A percentile compares a stretch with the other conserved stretches of the same genome.
phyloP scores from a whole-genome alignment of 2,329 filamentous ascomycete species.

The Lachnellula occidentalis region DNA sequence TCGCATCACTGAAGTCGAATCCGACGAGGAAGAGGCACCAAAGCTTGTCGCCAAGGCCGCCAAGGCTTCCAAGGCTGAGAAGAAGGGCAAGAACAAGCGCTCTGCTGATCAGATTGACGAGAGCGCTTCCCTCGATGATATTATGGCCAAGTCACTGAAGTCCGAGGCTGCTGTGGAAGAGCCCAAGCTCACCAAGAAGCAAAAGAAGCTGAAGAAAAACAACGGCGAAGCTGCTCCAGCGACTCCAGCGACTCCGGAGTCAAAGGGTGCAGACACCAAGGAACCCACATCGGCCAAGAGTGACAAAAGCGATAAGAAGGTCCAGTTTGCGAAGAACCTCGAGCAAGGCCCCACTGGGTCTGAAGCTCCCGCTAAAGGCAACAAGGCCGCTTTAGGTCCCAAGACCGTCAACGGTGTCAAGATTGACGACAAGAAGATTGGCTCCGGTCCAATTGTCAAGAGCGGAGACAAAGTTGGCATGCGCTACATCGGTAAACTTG shows the following conservation, averaged over 20 bases:
- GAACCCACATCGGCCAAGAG: slow-evolving; percentile 39
- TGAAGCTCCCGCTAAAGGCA: slow-evolving; percentile 15
- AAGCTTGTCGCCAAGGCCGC: slow-evolving; percentile 49
- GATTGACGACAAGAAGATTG: slow-evolving; percentile 91
- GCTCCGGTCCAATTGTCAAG: slow-evolving; percentile 80
- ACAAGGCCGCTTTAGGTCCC: slow-evolving; percentile 55
- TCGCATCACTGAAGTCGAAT: slow-evolving; percentile 76
- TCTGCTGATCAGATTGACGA: slow-evolving; percentile 65
- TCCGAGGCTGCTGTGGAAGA: slow-evolving; percentile 51
- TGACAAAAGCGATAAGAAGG: slow-evolving; percentile 78
- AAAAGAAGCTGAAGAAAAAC: slow-evolving; percentile 99
- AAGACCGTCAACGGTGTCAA: slow-evolving; percentile 85
- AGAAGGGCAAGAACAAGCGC: slow-evolving; percentile 90
- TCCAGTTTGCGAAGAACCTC: slow-evolving; percentile 98
- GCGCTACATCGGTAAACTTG: slow-evolving; percentile 96
- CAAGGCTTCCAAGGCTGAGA: slow-evolving; percentile 31
- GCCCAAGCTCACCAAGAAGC: slow-evolving; percentile 85
- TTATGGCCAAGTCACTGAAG: slow-evolving; percentile 71
- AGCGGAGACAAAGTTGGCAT: slow-evolving; percentile 85
- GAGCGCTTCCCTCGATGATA: slow-evolving; percentile 66
- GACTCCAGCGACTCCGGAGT: slow-evolving; percentile 48
- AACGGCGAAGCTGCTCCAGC: slow-evolving; percentile 75
- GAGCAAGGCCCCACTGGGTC: slow-evolving; percentile 90
- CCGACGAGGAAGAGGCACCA: slow-evolving; percentile 69
- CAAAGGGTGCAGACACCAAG: slow-evolving; percentile 51